phyloP scores from a whole-genome alignment of 1,139 yeast species.

The Hansenula lynferdii region DNA sequence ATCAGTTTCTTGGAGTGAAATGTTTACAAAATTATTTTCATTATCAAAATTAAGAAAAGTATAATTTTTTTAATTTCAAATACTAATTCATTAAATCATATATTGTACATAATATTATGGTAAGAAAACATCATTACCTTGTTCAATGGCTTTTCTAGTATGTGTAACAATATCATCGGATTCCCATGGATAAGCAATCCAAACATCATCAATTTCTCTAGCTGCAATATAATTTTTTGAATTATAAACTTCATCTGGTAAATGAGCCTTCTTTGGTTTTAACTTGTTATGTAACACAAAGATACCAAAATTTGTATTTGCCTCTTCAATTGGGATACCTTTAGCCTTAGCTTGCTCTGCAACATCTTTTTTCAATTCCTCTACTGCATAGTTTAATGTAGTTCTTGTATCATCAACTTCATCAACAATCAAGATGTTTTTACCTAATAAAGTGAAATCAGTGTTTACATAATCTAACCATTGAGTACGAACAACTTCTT shows the following conservation, averaged over 20 bases:
- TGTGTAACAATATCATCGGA: slow-evolving; percentile 86
- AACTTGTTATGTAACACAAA: slow-evolving; percentile 92
- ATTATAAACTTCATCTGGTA: slow-evolving; percentile 42
- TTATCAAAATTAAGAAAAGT: slow-evolving; percentile 7
- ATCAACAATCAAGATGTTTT: slow-evolving; percentile 79
- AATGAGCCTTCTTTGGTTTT: slow-evolving; percentile 78
- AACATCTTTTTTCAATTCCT: slow-evolving; percentile 83
- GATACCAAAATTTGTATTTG: slow-evolving; percentile 70
- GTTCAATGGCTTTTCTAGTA: slow-evolving; percentile 73
- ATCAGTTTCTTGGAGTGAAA: slow-evolving; percentile 14
- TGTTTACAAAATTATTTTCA: slow-evolving; percentile 10
- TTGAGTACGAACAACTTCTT: slow-evolving; percentile 88
- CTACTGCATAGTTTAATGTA: slow-evolving; percentile 85
- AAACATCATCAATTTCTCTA: slow-evolving; percentile 81
- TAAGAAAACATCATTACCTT: slow-evolving; percentile 51
- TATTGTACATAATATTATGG: too few relatives aligned
- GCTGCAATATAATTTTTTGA: slow-evolving; percentile 77
- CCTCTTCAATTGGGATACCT: slow-evolving; percentile 32
- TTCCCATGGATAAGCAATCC: slow-evolving; percentile 99
- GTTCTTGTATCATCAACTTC: slow-evolving; percentile 97
- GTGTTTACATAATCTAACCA: slow-evolving; percentile 81
- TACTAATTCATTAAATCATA: too few relatives aligned
- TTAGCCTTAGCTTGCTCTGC: slow-evolving; percentile 45
- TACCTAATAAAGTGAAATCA: slow-evolving; percentile 66
- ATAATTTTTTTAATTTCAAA: not conserved